Percentiles rank a stretch among this genome's conserved stretches.
These are phyloP conservation scores for Rhazya stricta DNA, from an alignment of 257 asterid species.

Conservation along the genomic window DNA sequence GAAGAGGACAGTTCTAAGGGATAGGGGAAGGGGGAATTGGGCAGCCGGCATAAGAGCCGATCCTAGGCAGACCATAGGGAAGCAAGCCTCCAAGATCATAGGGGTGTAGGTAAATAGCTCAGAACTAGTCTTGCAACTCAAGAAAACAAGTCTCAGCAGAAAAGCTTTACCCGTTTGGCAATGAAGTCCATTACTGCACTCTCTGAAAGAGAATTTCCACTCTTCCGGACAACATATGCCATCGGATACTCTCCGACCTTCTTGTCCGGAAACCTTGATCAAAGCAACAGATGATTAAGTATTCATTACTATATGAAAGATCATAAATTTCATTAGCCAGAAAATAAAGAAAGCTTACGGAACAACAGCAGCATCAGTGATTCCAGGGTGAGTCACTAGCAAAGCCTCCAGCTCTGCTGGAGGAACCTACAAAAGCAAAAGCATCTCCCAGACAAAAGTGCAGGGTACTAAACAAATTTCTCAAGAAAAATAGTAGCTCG, in stretches of 20 bases:
- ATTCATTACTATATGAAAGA: not conserved
- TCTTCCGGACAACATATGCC: conserved; percentile 74
- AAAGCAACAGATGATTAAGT: too few species aligned
- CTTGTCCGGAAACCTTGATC: conserved; percentile 67
- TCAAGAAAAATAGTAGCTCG: too few species aligned
- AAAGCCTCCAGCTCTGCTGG: conserved; percentile 92
- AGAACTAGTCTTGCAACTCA: too few species aligned
- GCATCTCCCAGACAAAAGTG: not conserved
- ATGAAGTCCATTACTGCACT: conserved; percentile 58
- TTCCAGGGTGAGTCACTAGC: conserved; percentile 64
- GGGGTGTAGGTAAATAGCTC: too few species aligned
- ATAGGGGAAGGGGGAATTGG: too few species aligned
- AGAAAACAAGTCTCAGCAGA: too few species aligned
- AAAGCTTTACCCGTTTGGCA: conserved; percentile 55
- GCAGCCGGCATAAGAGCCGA: too few species aligned
- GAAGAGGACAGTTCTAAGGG: too few species aligned
- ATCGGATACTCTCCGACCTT: conserved; percentile 81
- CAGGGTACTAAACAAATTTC: too few species aligned
- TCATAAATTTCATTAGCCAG: not conserved
- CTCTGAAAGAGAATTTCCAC: conserved; percentile 43
- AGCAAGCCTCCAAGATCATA: too few species aligned
- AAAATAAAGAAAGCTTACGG: conserved; percentile 46
- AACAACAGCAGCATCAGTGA: conserved; percentile 76
- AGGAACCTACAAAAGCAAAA: conserved; percentile 54
- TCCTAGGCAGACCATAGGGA: too few species aligned